Base-by-base conservation (phyloP, 2,329 filamentous ascomycete species). In the Aspergillus cejpii region DNA sequence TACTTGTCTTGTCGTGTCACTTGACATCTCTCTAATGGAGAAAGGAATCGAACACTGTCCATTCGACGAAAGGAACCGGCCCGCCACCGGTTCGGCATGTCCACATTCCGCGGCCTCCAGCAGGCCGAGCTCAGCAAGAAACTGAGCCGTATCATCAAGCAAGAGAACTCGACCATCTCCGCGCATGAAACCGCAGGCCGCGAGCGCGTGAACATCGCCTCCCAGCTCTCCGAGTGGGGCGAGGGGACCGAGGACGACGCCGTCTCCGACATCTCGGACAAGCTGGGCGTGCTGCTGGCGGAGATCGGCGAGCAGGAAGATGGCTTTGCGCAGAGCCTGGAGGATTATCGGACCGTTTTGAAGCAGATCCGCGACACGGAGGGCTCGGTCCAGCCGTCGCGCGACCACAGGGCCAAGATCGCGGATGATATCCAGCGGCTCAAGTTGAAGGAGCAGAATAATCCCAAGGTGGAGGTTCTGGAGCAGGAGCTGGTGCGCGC, bases 341-440 rank as follows among this genome's bases (percentile, higher is more conserved):
- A 98, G 66, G 89, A 95, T 51, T 87, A 85, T 55, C 80, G 92
- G 39, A 77, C 74, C 26, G 71, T 88, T 19, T 74, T 98, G 66
- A 98, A 98, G 78, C 79, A 87, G 54, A 94, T 98, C 56, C 81
- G 92, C 54, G 94, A 98, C 68, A 96, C 89, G 11, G 92, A 98
- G 74, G 84, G 85, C 71, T 94, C 87, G 54, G 91, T 98, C 12
- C 90, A 96, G 74, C 92, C 92, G 5, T 89, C 85, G 60, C 79
- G 92, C 47, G 90, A 95, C 57, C 79, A 85, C 59, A 92, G 92
- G 70, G 74, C 78, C 52, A 94, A 94, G 78, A 84, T 97, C 52
- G 77, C 83, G 47, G 91, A 97, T 63, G 91, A 98, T 68, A 95
- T 98, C 59, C 83, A 87, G 55, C 87, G 83, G 69, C 72, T 96